Conservation (phyloP, 768 basidiomycete species). For the Mycena vitilis region DNA sequence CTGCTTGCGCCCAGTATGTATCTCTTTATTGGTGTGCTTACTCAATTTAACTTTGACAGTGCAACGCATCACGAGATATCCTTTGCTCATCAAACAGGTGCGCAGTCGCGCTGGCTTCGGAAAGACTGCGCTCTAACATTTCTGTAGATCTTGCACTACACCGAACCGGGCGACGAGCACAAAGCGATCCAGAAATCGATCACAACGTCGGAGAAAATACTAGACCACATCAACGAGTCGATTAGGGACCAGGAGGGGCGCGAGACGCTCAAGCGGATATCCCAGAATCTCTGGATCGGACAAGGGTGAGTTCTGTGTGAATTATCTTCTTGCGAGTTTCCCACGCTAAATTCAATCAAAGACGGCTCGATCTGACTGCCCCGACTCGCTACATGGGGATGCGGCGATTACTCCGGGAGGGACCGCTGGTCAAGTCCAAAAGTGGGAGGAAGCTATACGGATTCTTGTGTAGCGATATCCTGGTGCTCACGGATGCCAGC, state of each 20-base stretch:
- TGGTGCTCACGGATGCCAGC: conserved; percentile 84
- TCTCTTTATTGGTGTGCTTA: conserved; percentile 1
- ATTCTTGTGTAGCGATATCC: conserved; percentile 90
- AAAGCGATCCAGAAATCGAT: conserved; percentile 65
- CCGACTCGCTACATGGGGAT: conserved; percentile 87
- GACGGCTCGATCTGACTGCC: conserved; percentile 89
- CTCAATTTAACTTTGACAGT: conserved; percentile 57
- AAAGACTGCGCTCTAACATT: conserved; percentile 11
- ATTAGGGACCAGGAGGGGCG: conserved; percentile 86
- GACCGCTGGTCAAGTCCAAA: conserved; percentile 81
- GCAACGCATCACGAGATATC: conserved; percentile 97
- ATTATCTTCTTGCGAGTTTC: neutral
- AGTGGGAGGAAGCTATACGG: conserved; percentile 82
- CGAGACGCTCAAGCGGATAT: conserved; percentile 80
- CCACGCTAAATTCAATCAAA: conserved; percentile 38
- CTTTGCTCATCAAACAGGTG: conserved; percentile 86
- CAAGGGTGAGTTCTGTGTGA: conserved; percentile 66
- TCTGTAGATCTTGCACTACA: conserved; percentile 81
- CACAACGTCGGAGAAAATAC: conserved; percentile 74
- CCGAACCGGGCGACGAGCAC: conserved; percentile 74
- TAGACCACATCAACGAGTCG: conserved; percentile 87
- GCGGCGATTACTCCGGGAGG: conserved; percentile 85
- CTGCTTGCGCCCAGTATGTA: conserved; percentile 88
- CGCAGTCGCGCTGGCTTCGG: conserved; percentile 1
- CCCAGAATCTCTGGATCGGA: conserved; percentile 88